These are phyloP conservation scores for Hypoxylon sp. DNA, from an alignment of 2,329 filamentous ascomycete genomes.

Conservation along the genomic window DNA sequence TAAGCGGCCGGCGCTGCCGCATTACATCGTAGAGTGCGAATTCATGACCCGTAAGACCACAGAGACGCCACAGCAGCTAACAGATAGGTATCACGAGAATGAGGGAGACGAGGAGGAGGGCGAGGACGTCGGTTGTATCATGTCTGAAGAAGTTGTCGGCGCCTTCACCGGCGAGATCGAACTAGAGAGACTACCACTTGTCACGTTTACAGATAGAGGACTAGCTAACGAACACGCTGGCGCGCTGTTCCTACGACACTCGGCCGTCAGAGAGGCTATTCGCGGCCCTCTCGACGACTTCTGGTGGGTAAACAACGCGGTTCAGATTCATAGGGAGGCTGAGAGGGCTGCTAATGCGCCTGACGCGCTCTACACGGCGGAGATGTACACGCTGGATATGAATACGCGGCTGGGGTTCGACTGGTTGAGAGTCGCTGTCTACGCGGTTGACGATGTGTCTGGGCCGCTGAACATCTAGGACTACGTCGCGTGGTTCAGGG, in stretches of 20 bases:
- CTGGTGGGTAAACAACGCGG: conserved; percentile 44
- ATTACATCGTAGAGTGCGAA: conserved; percentile 48
- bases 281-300: conserved; percentile 30
- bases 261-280: conserved; percentile 30
- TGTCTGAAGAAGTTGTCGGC: conserved; percentile 13
- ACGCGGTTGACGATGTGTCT: conserved; percentile 41
- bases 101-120: not conserved
- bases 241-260: conserved; percentile 37
- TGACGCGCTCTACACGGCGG: conserved; percentile 34
- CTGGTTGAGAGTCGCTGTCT: conserved; percentile 43
- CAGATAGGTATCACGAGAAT: not conserved
- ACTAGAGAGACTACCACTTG: conserved; percentile 29
- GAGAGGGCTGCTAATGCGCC: not conserved
- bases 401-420: conserved; percentile 44
- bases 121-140: not conserved
- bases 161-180: conserved; percentile 21
- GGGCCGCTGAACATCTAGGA: conserved; percentile 48
- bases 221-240: conserved; percentile 46
- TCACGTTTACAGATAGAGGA: conserved; percentile 42
- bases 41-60: conserved; percentile 27
- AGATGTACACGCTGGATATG: conserved; percentile 42
- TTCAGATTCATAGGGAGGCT: conserved; percentile 33
- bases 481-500: not conserved
- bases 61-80: not conserved
- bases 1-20: conserved; percentile 33